These are phyloP conservation scores for Pestalotiopsis sp. DNA, from an alignment of 2,329 filamentous ascomycete genomes.

Conservation along the genomic window DNA sequence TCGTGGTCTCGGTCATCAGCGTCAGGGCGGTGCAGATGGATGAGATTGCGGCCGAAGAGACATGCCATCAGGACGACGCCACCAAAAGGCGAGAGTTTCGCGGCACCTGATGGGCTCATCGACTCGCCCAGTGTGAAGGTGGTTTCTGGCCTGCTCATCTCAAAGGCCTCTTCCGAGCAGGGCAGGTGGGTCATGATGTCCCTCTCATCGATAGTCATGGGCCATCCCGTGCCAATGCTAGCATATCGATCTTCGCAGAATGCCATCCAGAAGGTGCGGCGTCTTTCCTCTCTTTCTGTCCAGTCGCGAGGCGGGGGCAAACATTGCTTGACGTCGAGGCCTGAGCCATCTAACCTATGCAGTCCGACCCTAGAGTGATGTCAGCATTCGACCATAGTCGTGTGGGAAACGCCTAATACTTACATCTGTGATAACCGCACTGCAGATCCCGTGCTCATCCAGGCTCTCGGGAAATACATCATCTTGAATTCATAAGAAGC, in stretches of 20 bases:
- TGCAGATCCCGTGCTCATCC: constrained; percentile 86
- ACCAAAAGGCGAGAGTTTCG: constrained; percentile 75
- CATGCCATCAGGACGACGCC: constrained; percentile 84
- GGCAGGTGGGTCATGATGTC: constrained; percentile 90
- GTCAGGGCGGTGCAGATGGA: constrained; percentile 87
- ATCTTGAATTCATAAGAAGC: constrained; percentile 91
- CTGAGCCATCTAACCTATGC: constrained; percentile 80
- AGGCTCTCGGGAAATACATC: constrained; percentile 96
- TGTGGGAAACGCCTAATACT: constrained; percentile 26
- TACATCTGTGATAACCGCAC: constrained; percentile 84
- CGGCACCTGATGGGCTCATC: constrained; percentile 71
- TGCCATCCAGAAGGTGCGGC: constrained; percentile 93
- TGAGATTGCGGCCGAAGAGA: constrained; percentile 87
- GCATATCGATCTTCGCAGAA: constrained; percentile 91
- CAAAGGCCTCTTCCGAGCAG: constrained; percentile 80
- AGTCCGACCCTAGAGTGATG: constrained; percentile 79
- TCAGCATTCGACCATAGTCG: constrained; percentile 47
- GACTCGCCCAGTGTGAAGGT: constrained; percentile 72
- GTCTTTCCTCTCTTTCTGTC: constrained; percentile 89
- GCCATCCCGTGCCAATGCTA: constrained; percentile 96
- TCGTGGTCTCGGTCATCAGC: constrained; percentile 82
- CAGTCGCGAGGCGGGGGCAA: constrained; percentile 85
- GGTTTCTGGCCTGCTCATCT: constrained; percentile 75
- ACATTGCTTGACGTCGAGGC: constrained; percentile 91
- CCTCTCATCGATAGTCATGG: constrained; percentile 88